Base-by-base conservation (phyloP, 176 grass and related monocot genomes). In the Coix lacrymajobi region DNA sequence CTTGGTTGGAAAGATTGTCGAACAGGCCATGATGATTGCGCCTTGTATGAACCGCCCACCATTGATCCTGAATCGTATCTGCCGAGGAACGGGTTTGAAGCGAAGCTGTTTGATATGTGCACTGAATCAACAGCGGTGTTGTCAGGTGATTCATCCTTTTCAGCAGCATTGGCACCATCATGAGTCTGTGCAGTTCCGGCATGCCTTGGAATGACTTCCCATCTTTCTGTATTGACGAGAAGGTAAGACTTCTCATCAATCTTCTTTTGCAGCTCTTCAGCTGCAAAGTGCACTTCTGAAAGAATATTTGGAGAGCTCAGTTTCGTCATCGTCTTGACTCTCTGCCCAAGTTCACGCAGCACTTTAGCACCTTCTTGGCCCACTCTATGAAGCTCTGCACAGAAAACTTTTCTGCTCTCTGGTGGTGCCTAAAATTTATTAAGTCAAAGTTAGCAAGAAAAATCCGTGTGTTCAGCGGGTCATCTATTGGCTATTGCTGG, bases 211-310 rank as follows among this genome's bases (percentile, higher is more conserved):
- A 28, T 77, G 57, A 78, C 41, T 26, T 86, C 78, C 92, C 92
- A 97, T 17, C 79, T 83, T 51, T 97, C 90, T 64, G 86, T 81
- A 62, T 97, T 91, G 16, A 94, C 90, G 73, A 97, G 69, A 71
- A 94, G 88, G 67, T 91, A 89, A 8, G 95, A 97, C 41, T 85
- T 89, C 84, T 83, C 92, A 48, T 97, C 95, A 34, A 94, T 94
- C 88, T 92, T 94, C 81, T 87, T 92, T 65, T 94, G 92, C 78
- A 97, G 70, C 86, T 87, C 71, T 80, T 94, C 90, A 49, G 90
- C 90, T 69, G 95, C 92, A 7, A 84, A 77, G 74, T 89, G 90
- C 48, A 94, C 92, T 79, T 87, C 88, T 30, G 78, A 73, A 2
- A 97, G 95, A 72, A 97, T 85, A 71, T 92, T 85, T 9, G 77